Percentiles rank a stretch among this genome's conserved stretches.
phyloP scores from a whole-genome alignment of 2,329 filamentous ascomycete genomes.

The Magnaporthales sp. region DNA sequence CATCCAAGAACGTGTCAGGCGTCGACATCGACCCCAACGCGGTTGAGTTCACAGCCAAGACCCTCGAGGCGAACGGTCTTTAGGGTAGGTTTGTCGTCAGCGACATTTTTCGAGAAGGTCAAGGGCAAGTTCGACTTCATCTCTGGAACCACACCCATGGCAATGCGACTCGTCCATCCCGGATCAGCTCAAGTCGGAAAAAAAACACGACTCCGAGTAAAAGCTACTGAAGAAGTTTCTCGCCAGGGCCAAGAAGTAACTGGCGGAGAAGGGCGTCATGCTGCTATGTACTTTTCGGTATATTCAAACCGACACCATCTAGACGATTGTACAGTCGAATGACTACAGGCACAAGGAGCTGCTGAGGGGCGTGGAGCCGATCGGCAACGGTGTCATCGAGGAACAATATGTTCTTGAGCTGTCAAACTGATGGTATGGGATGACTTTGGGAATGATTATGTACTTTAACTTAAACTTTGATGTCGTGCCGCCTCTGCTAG shows the following conservation, averaged over 20 bases:
- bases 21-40: constrained; percentile 5
- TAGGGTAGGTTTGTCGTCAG: background rate
- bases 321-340: background rate
- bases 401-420: constrained; percentile 2
- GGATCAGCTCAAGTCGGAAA: constrained; percentile 5
- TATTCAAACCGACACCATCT: constrained; percentile 3
- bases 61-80: background rate
- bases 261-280: constrained; percentile 1
- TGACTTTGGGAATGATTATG: background rate
- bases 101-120: background rate
- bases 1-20: background rate
- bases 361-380: background rate
- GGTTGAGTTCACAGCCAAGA: background rate
- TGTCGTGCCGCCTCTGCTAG: background rate
- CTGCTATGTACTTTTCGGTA: constrained; percentile 1
- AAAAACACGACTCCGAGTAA: constrained; percentile 1
- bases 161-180: constrained; percentile 1
- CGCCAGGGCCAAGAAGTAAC: background rate
- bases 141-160: constrained; percentile 4
- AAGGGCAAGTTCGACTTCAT: constrained; percentile 3
- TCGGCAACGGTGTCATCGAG: constrained; percentile 9
- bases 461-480: background rate
- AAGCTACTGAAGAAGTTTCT: background rate
- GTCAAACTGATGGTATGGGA: background rate
- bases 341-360: constrained; percentile 4